phyloP scores from a whole-genome alignment of 352 stramenopile species.

The Thalassiosira livingstoniorum region DNA sequence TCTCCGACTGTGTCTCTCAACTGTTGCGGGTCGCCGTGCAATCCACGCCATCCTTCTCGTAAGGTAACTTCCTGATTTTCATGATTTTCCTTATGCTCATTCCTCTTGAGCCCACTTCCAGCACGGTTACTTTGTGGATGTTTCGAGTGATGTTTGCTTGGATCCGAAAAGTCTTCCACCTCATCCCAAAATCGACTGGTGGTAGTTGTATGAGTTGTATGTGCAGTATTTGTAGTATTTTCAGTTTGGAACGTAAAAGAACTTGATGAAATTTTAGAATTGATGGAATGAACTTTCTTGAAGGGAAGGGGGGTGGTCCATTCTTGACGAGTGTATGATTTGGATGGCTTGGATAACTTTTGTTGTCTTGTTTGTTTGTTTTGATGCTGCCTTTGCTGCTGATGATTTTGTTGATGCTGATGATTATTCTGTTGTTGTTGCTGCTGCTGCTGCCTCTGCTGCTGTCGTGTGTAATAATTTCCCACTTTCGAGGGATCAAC shows the following conservation, averaged over 20 bases:
- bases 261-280: conserved; percentile 29
- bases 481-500: not conserved
- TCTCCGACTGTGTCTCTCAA: conserved; percentile 14
- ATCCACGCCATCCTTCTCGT: not conserved
- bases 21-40: conserved; percentile 20
- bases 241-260: conserved; percentile 29
- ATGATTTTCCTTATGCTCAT: conserved; percentile 17
- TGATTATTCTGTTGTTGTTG: conserved; percentile 6
- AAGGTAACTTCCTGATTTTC: not conserved
- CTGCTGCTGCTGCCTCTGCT: conserved; percentile 9
- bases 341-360: conserved; percentile 14
- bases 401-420: not conserved
- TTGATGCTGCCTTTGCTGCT: conserved; percentile 4
- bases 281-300: conserved; percentile 30
- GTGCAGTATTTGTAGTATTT: no score
- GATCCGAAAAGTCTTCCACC: conserved; percentile 32
- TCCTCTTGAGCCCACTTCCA: not conserved
- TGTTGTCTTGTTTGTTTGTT: conserved; percentile 14
- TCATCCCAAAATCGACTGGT: conserved; percentile 58
- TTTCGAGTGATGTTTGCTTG: not conserved
- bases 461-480: conserved; percentile 6
- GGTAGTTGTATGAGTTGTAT: no score
- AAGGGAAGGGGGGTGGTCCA: conserved; percentile 29
- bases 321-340: conserved; percentile 1
- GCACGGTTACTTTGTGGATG: not conserved